A percentile compares a stretch with the other conserved stretches of the same genome.
phyloP scores from a whole-genome alignment of 352 stramenopile species.

The Peronospora tabacina region DNA sequence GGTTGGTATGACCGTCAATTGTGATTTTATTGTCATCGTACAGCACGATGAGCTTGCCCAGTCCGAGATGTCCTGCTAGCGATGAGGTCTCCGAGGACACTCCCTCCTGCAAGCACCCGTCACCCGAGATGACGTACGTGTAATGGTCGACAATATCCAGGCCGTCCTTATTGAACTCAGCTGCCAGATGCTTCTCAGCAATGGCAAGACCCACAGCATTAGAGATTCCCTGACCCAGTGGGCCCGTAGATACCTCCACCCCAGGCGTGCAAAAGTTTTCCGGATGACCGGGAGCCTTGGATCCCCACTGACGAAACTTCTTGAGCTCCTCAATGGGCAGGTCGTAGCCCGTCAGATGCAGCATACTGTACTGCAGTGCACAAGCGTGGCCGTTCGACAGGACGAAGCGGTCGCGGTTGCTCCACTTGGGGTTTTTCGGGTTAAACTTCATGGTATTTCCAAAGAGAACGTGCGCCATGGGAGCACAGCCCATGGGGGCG shows the following conservation, averaged over 20 bases:
- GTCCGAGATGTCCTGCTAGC: conserved; percentile 94
- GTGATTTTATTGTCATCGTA: conserved; percentile 99
- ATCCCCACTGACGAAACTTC: conserved; percentile 93
- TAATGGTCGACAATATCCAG: conserved; percentile 95
- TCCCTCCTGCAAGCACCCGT: conserved; percentile 98
- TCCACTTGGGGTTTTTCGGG: conserved; percentile 83
- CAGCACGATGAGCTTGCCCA: conserved; percentile 98
- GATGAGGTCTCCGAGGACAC: conserved; percentile 93
- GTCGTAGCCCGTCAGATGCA: conserved; percentile 95
- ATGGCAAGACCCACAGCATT: conserved; percentile 97
- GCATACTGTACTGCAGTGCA: conserved; percentile 98
- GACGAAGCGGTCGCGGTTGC: conserved; percentile 98
- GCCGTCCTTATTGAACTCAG: conserved; percentile 95
- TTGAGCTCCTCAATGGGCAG: conserved; percentile 96
- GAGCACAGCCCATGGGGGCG: conserved; percentile 97
- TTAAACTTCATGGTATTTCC: conserved; percentile 87
- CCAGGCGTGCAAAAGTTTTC: conserved; percentile 94
- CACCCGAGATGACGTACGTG: conserved; percentile 98
- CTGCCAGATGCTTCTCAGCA: conserved; percentile 95
- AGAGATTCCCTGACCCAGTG: conserved; percentile 96
- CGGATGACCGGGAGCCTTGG: conserved; percentile 95
- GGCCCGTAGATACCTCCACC: conserved; percentile 96
- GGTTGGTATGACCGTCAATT: conserved; percentile 94
- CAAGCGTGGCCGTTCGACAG: conserved; percentile 98
- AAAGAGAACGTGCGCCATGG: conserved; percentile 97